A percentile compares a stretch with the other conserved stretches of the same genome.
phyloP scores from a whole-genome alignment of 306 rosid species.

The Corylus heterophylla region DNA sequence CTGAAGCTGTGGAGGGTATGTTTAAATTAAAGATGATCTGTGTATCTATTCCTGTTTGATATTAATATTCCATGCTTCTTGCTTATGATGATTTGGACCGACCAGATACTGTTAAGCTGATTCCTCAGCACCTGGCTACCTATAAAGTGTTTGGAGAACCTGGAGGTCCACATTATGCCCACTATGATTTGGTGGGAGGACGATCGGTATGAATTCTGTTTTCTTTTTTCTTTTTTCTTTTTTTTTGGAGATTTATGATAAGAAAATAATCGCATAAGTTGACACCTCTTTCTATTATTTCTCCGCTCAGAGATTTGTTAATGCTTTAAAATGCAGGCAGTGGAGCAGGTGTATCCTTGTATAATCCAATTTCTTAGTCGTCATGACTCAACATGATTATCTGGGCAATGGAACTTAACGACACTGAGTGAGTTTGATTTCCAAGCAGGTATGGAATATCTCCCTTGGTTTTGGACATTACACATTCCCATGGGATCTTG shows the following conservation, averaged over 20 bases:
- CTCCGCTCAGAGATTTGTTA: slow-evolving; percentile 29
- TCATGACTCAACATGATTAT: slow-evolving; percentile 57
- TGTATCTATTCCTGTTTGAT: slow-evolving; percentile 19
- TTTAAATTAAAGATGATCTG: slow-evolving; percentile 19
- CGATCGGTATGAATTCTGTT: slow-evolving; percentile 55
- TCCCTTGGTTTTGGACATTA: slow-evolving; percentile 7
- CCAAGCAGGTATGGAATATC: slow-evolving; percentile 26
- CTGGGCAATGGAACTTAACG: slow-evolving; percentile 22
- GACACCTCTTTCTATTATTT: slow-evolving; percentile 13
- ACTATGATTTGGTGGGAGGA: slow-evolving; percentile 99
- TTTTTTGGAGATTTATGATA: too few relatives aligned
- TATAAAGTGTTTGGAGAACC: slow-evolving; percentile 77
- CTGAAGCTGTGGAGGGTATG: slow-evolving; percentile 95
- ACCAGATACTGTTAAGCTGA: slow-evolving; percentile 73
- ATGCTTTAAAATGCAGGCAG: slow-evolving; percentile 62
- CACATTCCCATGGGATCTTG: background rate
- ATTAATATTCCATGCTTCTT: slow-evolving; percentile 14
- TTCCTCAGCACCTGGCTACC: slow-evolving; percentile 78
- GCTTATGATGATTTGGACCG: slow-evolving; percentile 27
- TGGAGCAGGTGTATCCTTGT: slow-evolving; percentile 80
- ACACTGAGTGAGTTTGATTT: slow-evolving; percentile 25
- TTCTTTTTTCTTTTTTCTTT: background rate
- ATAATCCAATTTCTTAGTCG: slow-evolving; percentile 67
- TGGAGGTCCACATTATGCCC: slow-evolving; percentile 93
- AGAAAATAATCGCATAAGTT: background rate